Conservation (phyloP, 768 basidiomycete species). For the Tephrocybe sp. region DNA sequence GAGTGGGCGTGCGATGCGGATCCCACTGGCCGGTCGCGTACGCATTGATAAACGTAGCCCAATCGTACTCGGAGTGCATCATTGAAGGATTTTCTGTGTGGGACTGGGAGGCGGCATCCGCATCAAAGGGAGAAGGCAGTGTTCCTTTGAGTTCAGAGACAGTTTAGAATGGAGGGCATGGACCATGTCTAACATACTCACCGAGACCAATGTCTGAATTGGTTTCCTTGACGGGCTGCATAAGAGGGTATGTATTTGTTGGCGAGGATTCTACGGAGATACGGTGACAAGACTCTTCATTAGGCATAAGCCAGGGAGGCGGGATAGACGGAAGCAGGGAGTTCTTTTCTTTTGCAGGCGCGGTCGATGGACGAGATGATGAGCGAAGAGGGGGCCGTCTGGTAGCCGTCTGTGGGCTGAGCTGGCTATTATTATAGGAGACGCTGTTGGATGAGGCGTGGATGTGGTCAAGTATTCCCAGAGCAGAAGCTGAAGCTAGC, state of each 20-base stretch:
- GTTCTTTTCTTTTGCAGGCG: constrained; percentile 41
- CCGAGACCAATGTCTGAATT: constrained; percentile 23
- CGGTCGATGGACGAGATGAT: constrained; percentile 34
- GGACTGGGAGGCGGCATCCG: neutral
- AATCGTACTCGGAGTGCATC: constrained; percentile 46
- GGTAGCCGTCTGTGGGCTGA: neutral
- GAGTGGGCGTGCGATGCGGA: constrained; percentile 67
- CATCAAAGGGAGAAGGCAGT: constrained; percentile 21
- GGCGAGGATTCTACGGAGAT: neutral
- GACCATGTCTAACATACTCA: constrained; percentile 12
- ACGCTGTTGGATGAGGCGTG: neutral
- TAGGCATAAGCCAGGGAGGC: constrained; percentile 11
- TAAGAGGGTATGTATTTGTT: constrained; percentile 13
- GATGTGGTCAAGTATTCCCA: constrained; percentile 1
- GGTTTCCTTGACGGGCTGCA: constrained; percentile 26
- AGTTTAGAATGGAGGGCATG: neutral
- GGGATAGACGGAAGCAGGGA: constrained; percentile 42
- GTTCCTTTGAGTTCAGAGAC: constrained; percentile 14
- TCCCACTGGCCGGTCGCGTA: constrained; percentile 83
- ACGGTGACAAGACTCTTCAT: neutral
- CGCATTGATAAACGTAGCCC: constrained; percentile 75
- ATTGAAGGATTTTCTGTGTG: constrained; percentile 4
- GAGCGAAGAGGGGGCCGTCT: constrained; percentile 22
- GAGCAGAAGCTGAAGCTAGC: constrained; percentile 1
- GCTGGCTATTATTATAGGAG: neutral